These are phyloP conservation scores for Chimonanthus praecox DNA, from an alignment of 164 flowering plant species.

Conservation along the genomic window DNA sequence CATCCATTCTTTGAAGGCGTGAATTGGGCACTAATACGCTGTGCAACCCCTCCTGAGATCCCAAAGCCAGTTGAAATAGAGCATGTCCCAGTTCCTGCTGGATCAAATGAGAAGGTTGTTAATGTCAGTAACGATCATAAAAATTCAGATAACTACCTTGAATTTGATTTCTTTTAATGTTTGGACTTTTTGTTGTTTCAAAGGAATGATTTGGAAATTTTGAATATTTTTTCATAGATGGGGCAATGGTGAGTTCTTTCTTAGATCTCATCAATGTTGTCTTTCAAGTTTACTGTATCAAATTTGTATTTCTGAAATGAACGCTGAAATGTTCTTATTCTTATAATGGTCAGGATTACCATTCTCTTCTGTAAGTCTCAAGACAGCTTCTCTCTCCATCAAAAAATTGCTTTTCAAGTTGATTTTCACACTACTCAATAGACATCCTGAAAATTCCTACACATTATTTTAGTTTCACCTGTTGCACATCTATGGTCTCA, in stretches of 20 bases:
- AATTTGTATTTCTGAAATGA: not conserved
- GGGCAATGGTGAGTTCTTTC: not conserved
- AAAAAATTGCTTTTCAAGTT: too few relatives aligned
- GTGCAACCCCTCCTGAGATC: slow-evolving; percentile 32
- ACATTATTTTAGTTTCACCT: too few relatives aligned
- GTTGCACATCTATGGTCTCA: too few relatives aligned
- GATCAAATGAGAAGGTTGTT: slow-evolving; percentile 25
- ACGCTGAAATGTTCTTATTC: slow-evolving; percentile 4
- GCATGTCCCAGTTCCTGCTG: slow-evolving; percentile 7
- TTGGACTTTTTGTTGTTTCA: slow-evolving; percentile 7
- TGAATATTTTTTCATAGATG: not conserved
- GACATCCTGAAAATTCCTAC: too few relatives aligned
- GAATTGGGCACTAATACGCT: slow-evolving; percentile 38
- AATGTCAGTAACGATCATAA: slow-evolving; percentile 26
- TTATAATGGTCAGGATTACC: slow-evolving; percentile 2
- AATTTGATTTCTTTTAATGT: slow-evolving; percentile 75
- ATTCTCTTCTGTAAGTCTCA: not conserved
- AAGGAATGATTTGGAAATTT: slow-evolving; percentile 9
- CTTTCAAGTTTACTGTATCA: not conserved
- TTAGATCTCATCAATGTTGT: not conserved
- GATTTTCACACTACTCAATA: too few relatives aligned
- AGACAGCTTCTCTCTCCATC: not conserved
- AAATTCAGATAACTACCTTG: slow-evolving; percentile 55
- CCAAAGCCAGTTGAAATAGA: slow-evolving; percentile 30
- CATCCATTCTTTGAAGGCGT: slow-evolving; percentile 33